Evolutionary conservation across 345 rosid species (phyloP).

Genomic region (Eucalyptus shirleyi): DNA sequence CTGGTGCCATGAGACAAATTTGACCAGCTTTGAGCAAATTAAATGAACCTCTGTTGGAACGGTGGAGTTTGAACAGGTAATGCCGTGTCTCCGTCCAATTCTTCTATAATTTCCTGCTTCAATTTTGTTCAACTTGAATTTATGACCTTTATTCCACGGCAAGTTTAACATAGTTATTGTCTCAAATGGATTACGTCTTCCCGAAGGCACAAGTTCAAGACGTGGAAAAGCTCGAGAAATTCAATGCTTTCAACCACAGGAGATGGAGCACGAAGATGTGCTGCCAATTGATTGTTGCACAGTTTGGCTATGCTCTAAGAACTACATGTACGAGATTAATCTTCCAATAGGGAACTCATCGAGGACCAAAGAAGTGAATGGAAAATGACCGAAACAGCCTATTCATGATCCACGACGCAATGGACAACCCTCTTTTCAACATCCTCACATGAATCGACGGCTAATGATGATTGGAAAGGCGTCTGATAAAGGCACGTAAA

Average conservation of each 20-base stretch:
- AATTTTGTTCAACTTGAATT: not conserved
- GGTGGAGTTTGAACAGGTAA: not conserved
- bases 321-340: not conserved
- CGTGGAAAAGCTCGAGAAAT: not conserved
- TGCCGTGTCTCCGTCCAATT: not conserved
- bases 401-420: not conserved
- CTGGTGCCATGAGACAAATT: too few relatives aligned
- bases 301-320: not conserved
- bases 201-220: not conserved
- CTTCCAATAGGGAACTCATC: not conserved
- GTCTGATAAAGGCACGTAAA: rapidly evolving
- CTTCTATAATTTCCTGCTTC: not conserved
- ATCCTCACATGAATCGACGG: not conserved
- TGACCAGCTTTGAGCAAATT: too few relatives aligned
- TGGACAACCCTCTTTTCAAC: not conserved
- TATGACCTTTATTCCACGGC: not conserved
- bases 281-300: rapidly evolving
- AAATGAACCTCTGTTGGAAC: too few relatives aligned
- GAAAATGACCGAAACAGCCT: not conserved
- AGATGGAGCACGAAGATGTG: not conserved
- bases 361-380: not conserved
- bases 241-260: not conserved
- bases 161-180: not conserved
- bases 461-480: not conserved
- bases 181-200: not conserved